Conservation (phyloP, 2,329 filamentous ascomycete species). For the Bipolaris gigantea region DNA sequence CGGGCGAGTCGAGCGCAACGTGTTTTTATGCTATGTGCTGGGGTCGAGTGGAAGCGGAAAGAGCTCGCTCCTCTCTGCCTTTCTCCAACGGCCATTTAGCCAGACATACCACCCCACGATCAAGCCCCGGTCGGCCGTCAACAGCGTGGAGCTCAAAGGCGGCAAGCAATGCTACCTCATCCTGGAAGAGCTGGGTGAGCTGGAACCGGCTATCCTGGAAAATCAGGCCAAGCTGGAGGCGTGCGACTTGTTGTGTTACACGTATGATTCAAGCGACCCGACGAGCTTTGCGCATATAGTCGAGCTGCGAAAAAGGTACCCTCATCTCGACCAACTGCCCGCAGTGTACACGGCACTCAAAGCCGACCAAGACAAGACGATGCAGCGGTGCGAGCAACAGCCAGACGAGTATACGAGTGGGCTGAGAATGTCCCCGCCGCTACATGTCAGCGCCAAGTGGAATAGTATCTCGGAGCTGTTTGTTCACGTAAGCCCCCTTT, state of each 20-base stretch:
- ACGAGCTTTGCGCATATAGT: conserved; percentile 95
- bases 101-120: conserved; percentile 89
- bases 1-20: conserved; percentile 87
- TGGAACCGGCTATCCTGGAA: conserved; percentile 93
- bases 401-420: conserved; percentile 87
- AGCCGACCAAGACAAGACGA: conserved; percentile 93
- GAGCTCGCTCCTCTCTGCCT: conserved; percentile 85
- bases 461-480: conserved; percentile 92
- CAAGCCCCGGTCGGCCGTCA: conserved; percentile 89
- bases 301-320: conserved; percentile 73
- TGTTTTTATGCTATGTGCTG: conserved; percentile 90
- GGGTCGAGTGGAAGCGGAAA: conserved; percentile 87
- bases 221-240: conserved; percentile 88
- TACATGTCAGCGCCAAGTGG: conserved; percentile 96
- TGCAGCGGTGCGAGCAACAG: conserved; percentile 84
- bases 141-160: conserved; percentile 92
- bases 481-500: conserved; percentile 62
- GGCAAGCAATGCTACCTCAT: conserved; percentile 98
- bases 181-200: conserved; percentile 88
- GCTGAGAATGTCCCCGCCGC: conserved; percentile 83
- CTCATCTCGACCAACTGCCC: conserved; percentile 84
- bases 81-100: conserved; percentile 85
- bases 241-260: conserved; percentile 92
- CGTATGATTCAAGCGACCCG: conserved; percentile 95
- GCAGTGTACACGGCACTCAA: conserved; percentile 92